Base-by-base conservation (phyloP, 169 alveolate genomes). In the Babesia caballi region DNA sequence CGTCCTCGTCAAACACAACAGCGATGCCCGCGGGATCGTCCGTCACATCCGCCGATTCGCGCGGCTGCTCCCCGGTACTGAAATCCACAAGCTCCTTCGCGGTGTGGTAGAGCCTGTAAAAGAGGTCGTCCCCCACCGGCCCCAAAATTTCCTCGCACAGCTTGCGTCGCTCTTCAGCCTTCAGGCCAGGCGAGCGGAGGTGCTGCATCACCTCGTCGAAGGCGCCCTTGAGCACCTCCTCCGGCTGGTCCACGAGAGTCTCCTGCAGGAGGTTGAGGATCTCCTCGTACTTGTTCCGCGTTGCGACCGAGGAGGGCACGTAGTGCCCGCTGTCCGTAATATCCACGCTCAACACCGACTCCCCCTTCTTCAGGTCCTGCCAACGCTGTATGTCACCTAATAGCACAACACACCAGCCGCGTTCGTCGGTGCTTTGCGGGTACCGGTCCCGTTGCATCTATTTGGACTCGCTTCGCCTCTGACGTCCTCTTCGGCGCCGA, bases 201-300 rank as follows among this genome's bases (percentile, higher is more conserved):
- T 93, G 88, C 21, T 92, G 86, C 36, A 97, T 77, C 17, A 96
- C 90, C 56, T 97, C 99, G 66, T 95, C 97, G 46, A 96, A 95
- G 5, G 97, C 98, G 59, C 95, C 96, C 58, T 87, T 91, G 32
- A 96, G 82, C 32, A 93, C 96, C 38, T 95, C 97, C 27, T 89
- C 86, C 0, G 97, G 92, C 84, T 92, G 95, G 57, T 96, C 98
- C 23, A 96, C 97, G 56, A 97, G 80, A 47, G 90, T 74, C 80
- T 84, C 84, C 83, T 95, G 90, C 17, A 96, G 88, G 9, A 82
- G 66, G 23, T 90, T 82, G 51, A 97, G 87, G 66, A 97, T 70
- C 84, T 92, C 94, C 42, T 95, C 96, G 84, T 95, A 96, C 51
- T 91, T 91, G 57, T 70, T 78, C 73, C 94, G 85, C 17, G 99